A percentile compares a stretch with the other conserved stretches of the same genome.
These are phyloP conservation scores for Leccinum subrobustum DNA, from an alignment of 1,284 basidiomycete genomes.

Conservation along the genomic window DNA sequence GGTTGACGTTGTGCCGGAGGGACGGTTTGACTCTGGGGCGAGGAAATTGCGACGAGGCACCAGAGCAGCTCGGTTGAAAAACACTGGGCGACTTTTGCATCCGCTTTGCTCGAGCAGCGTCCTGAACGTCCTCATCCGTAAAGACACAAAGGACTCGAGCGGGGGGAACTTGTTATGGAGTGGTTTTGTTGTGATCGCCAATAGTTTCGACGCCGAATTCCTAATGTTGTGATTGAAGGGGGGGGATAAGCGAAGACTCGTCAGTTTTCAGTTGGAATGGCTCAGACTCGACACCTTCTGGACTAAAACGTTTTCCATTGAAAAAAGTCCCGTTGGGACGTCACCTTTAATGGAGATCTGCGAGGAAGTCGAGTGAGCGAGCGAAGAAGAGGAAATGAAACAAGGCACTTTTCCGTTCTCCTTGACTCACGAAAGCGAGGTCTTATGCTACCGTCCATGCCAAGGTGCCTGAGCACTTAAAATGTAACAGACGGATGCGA, in stretches of 20 bases:
- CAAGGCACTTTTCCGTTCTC: slow-evolving; percentile 76
- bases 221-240: slow-evolving; percentile 39
- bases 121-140: slow-evolving; percentile 79
- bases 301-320: slow-evolving; percentile 89
- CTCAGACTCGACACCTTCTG: slow-evolving; percentile 90
- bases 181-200: slow-evolving; percentile 97
- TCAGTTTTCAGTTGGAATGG: slow-evolving; percentile 94
- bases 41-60: slow-evolving; percentile 34
- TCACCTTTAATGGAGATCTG: slow-evolving; percentile 97
- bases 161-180: slow-evolving; percentile 93
- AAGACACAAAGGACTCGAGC: slow-evolving; percentile 91
- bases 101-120: slow-evolving; percentile 65
- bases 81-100: slow-evolving; percentile 24
- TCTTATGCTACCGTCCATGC: too few species aligned
- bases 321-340: slow-evolving; percentile 99
- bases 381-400: background rate
- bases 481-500: too few species aligned
- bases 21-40: slow-evolving; percentile 34
- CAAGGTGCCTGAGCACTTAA: too few species aligned
- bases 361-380: slow-evolving; percentile 3
- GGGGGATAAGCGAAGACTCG: background rate
- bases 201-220: slow-evolving; percentile 99
- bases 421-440: slow-evolving; percentile 30
- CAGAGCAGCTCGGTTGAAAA: slow-evolving; percentile 32
- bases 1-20: slow-evolving; percentile 49